A percentile compares a stretch with the other conserved stretches of the same genome.
These are phyloP conservation scores for Trichophyton simii DNA, from an alignment of 2,329 filamentous ascomycete species.

Conservation along the genomic window DNA sequence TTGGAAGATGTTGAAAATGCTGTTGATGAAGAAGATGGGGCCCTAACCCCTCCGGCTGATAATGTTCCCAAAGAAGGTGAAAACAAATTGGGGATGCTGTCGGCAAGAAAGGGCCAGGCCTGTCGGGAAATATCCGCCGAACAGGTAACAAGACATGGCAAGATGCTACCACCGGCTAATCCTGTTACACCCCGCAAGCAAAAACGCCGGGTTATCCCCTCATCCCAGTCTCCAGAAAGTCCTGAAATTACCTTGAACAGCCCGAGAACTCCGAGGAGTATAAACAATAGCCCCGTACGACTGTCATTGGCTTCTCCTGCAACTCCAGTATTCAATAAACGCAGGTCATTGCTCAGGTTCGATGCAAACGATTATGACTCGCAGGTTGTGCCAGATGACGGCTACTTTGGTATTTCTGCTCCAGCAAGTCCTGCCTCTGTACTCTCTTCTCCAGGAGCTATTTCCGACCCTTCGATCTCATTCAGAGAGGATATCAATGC, in stretches of 20 bases:
- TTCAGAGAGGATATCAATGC: neutral
- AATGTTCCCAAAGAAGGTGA: neutral
- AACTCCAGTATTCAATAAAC: neutral
- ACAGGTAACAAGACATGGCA: neutral
- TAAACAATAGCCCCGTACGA: neutral
- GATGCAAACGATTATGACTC: neutral
- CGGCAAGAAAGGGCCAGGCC: neutral
- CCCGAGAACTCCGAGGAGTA: neutral
- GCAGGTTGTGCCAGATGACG: neutral
- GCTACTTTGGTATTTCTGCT: neutral
- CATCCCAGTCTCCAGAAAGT: constrained; percentile 33
- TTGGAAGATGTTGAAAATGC: constrained; percentile 5
- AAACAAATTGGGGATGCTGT: too few relatives aligned
- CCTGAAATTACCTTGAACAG: constrained; percentile 21
- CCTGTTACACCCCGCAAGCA: constrained; percentile 25
- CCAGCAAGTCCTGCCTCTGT: neutral
- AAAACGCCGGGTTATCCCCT: constrained; percentile 26
- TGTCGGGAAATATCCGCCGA: neutral
- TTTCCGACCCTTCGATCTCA: neutral
- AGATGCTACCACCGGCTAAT: neutral
- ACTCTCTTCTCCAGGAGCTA: neutral
- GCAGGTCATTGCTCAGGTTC: neutral
- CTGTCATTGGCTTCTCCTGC: neutral
- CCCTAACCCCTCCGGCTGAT: neutral
- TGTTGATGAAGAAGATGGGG: neutral